phyloP scores from a whole-genome alignment of 2,329 filamentous ascomycete genomes.

The Ascochyta clinopodiicola region DNA sequence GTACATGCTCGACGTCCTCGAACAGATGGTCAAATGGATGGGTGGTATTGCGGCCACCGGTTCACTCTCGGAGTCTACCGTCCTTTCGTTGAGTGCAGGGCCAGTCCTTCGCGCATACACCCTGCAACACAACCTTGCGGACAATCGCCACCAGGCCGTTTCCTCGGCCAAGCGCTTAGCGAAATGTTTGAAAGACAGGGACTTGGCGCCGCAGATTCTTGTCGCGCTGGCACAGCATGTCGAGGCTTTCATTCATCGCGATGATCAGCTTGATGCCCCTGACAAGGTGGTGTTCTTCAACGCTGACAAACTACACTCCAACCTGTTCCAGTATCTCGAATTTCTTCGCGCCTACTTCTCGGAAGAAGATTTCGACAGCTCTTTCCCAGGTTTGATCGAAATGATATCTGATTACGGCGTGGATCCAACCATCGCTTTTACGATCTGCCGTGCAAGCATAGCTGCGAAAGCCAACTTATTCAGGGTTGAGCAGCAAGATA shows the following conservation, averaged over 20 bases:
- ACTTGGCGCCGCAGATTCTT: slow-evolving; percentile 81
- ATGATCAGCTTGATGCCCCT: slow-evolving; percentile 76
- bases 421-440: slow-evolving; percentile 81
- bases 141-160: slow-evolving; percentile 78
- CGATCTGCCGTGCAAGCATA: slow-evolving; percentile 78
- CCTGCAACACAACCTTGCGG: slow-evolving; percentile 75
- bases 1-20: slow-evolving; percentile 88
- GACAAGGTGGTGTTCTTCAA: slow-evolving; percentile 89
- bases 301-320: slow-evolving; percentile 86
- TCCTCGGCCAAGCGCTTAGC: slow-evolving; percentile 81
- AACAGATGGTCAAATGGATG: slow-evolving; percentile 91
- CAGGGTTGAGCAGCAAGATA: slow-evolving; percentile 41
- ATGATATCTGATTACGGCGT: slow-evolving; percentile 82
- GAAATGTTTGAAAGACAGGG: slow-evolving; percentile 76
- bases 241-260: slow-evolving; percentile 80
- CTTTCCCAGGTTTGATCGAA: slow-evolving; percentile 75
- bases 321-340: slow-evolving; percentile 87
- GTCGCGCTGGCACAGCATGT: slow-evolving; percentile 90
- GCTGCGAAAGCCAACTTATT: slow-evolving; percentile 51
- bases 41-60: slow-evolving; percentile 86
- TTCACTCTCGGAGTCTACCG: slow-evolving; percentile 87
- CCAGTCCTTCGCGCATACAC: slow-evolving; percentile 80
- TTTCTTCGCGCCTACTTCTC: slow-evolving; percentile 81
- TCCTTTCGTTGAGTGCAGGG: slow-evolving; percentile 87
- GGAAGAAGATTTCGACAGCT: slow-evolving; percentile 75